Evolutionary conservation across 768 basidiomycete species (phyloP).

Genomic region (Psilocybe cyanescens): DNA sequence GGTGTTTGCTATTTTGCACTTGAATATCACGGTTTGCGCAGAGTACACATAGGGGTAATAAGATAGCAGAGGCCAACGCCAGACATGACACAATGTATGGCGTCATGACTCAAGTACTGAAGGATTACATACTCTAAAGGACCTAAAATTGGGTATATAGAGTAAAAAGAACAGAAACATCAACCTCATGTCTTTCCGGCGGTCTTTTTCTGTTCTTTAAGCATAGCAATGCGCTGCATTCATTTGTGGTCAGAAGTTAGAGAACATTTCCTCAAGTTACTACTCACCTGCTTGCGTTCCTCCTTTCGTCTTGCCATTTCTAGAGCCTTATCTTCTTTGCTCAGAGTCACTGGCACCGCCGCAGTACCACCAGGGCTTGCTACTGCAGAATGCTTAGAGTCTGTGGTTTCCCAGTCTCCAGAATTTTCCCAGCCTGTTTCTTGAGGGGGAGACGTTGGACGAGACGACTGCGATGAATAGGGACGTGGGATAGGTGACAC

Average conservation of each 20-base stretch:
- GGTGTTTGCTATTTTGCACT: too few species aligned
- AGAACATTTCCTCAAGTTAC: neutral
- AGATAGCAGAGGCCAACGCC: too few species aligned
- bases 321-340: constrained; percentile 90
- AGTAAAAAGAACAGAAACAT: neutral
- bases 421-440: constrained; percentile 26
- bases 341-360: constrained; percentile 48
- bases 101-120: too few species aligned
- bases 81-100: too few species aligned
- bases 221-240: constrained; percentile 68
- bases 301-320: constrained; percentile 92
- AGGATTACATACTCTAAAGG: neutral
- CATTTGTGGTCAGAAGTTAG: neutral
- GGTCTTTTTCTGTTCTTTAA: constrained; percentile 82
- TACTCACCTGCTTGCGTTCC: constrained; percentile 82
- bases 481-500: constrained; percentile 19
- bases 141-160: too few species aligned
- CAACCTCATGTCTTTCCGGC: constrained; percentile 32
- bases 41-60: neutral
- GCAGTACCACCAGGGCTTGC: neutral
- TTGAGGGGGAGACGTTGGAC: constrained; percentile 24
- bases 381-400: neutral
- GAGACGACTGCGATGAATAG: constrained; percentile 22
- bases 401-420: constrained; percentile 27
- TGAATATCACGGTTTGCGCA: too few species aligned